phyloP scores from a whole-genome alignment of 2,329 filamentous ascomycete species.

The Curvularia lunata region DNA sequence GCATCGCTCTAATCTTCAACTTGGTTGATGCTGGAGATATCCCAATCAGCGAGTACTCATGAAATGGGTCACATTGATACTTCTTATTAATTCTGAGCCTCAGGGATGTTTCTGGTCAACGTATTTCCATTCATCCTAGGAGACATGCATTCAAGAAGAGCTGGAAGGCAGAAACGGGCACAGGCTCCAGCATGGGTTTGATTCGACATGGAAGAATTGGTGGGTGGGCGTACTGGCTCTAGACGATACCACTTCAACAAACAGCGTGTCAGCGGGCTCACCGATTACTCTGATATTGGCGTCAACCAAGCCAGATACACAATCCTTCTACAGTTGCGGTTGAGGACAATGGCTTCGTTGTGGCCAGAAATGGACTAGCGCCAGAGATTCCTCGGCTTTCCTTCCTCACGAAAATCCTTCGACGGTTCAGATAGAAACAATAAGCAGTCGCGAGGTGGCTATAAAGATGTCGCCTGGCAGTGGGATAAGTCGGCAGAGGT shows the following conservation, averaged over 20 bases:
- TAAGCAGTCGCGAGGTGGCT: neutral
- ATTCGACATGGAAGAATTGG: neutral
- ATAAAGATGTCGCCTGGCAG: neutral
- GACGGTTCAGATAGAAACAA: neutral
- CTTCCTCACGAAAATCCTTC: neutral
- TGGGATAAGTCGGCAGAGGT: neutral
- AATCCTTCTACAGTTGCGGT: neutral
- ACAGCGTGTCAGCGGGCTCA: neutral
- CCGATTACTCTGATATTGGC: neutral
- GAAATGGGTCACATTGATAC: neutral
- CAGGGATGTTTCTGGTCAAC: neutral
- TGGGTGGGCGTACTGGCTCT: neutral
- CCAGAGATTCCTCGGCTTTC: constrained; percentile 1
- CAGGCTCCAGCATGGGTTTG: neutral
- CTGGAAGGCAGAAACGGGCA: neutral
- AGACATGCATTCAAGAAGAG: neutral
- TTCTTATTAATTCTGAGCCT: neutral
- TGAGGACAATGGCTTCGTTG: neutral
- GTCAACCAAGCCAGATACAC: neutral
- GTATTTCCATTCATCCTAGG: neutral
- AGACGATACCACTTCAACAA: neutral
- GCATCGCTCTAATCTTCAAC: neutral
- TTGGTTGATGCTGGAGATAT: neutral
- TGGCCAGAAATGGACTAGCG: constrained; percentile 5
- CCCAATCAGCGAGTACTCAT: neutral